Evolutionary conservation across 257 asterid genomes (phyloP), one percentile per base, ranked within the genome.

Genomic region (Ilex asprella): DNA sequence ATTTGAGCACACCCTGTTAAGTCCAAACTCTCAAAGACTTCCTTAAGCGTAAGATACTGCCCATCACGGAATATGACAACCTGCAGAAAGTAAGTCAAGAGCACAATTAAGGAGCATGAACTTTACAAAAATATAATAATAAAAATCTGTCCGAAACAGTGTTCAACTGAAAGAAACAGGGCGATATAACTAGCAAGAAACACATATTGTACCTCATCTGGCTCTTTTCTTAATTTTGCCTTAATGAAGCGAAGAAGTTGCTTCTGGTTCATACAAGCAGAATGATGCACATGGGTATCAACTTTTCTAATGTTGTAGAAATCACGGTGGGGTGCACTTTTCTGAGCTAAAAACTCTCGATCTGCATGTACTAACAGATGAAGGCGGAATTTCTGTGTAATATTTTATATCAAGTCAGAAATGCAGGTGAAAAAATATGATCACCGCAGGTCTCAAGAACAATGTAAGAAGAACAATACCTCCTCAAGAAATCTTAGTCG

Each of bases 191-290:
- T 35, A 35, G 31, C 0, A 14, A 44, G 31, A 59, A 51, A 32
- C 15, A n/a, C n/a, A 41, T 2, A 46, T 49, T 43, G 39, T 84
- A 90, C 97, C 97, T 90, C 97, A 51, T 90, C 97, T 43, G 95
- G 97, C 82, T 90, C 97, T 68, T 87, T 87, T 73, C 78, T 79
- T 61, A 87, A 75, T 73, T 90, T 90, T 59, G 90, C 85, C 78
- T 90, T 90, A 73, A 90, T 90, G 79, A 90, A 90, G 72, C 92
- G 81, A 65, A 90, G 84, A 75, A 90, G 97, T 77, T 85, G 97
- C 68, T 90, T 90, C 82, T 90, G 97, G 79, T 87, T 90, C 97
- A 90, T 90, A 78, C 95, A 90, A 71, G 97, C 97, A 53, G 97
- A 90, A 78, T 87, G 97, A 75, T 90, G 97, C 65, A 87, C 89